Evolutionary conservation across 2,329 filamentous ascomycete species (phyloP), one percentile per base, ranked within the genome.

Genomic region (Cyclaneusma minus): DNA sequence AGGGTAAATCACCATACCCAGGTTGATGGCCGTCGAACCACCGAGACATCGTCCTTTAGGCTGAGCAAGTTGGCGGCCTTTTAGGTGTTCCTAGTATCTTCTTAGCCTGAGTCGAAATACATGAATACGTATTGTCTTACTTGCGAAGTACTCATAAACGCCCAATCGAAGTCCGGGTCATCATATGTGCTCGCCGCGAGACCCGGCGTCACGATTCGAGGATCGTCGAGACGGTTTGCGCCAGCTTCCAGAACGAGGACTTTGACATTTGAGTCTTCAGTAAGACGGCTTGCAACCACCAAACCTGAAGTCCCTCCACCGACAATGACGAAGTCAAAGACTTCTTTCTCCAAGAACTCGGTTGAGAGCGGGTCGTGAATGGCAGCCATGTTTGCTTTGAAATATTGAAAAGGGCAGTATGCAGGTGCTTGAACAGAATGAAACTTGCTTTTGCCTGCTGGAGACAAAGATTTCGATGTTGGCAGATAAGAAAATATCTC

Each of bases 241-340:
- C 54, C 54, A 11, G 53, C 54, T 32, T 58, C 54, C 6, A 57
- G 34, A 6, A 57, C 52, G 6, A 55, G 37, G 10, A 60, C 49
- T 5, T 39, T 38, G 16, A 49, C 40, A 19, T 47, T 22, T 16
- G 41, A 37, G 30, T 52, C 43, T 32, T 56, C 51, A 16, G 41
- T 48, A 6, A 60, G 42, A 3, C 56, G 49, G 13, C 45, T 43
- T 5, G 56, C 56, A 7, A 60, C 40, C 3, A 52, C 49, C 3
- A 59, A 44, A 5, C 57, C 56, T 4, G 55, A 48, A 1, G 56
- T 59, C n/a, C 57, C 56, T 5, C 55, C 56, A 7, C 57, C 55
- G 6, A 57, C 48, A 13, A 60, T 36, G 18, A 59, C 33, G 26
- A 52, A 58, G 35, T 60, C 53, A 35, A 50, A 58, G 5, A 12